Conservation (phyloP, 257 asterid genomes). For the Cordia subcordata region DNA sequence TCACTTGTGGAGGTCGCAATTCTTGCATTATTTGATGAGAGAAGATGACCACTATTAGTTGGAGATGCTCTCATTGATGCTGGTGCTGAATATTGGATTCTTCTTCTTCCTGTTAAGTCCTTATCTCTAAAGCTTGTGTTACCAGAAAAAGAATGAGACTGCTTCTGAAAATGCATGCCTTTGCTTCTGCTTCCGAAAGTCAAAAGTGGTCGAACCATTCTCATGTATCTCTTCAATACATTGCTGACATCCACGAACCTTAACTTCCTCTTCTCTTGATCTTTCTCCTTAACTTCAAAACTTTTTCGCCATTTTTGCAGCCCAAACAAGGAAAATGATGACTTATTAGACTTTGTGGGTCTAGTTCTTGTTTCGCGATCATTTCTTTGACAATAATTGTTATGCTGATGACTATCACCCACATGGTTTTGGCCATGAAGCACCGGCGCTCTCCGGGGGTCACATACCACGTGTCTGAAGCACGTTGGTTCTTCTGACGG, state of each 20-base stretch:
- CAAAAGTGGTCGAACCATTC: constrained; percentile 55
- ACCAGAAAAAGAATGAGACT: constrained; percentile 57
- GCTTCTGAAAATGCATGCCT: constrained; percentile 25
- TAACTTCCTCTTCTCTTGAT: constrained; percentile 28
- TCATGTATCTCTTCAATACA: constrained; percentile 53
- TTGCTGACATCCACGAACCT: constrained; percentile 48
- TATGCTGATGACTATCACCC: background rate
- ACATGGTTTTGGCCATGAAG: constrained; percentile 6
- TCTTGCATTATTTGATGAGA: constrained; percentile 48
- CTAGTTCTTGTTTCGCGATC: constrained; percentile 21
- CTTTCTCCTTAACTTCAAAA: background rate
- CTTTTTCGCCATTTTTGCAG: constrained; percentile 43
- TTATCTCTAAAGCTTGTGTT: constrained; percentile 42
- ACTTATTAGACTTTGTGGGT: constrained; percentile 26
- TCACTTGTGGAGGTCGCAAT: constrained; percentile 38
- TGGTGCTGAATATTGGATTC: constrained; percentile 70
- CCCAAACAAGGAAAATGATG: constrained; percentile 61
- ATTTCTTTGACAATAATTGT: background rate
- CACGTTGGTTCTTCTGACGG: too few relatives aligned
- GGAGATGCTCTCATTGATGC: constrained; percentile 76
- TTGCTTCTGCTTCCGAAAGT: constrained; percentile 25
- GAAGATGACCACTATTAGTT: constrained; percentile 58
- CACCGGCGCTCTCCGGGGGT: too few relatives aligned
- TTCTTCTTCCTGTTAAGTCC: constrained; percentile 37
- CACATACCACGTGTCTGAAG: too few relatives aligned